Evolutionary conservation across 2,329 filamentous ascomycete genomes (phyloP).

Genomic region (Pseudogymnoascus sp.): DNA sequence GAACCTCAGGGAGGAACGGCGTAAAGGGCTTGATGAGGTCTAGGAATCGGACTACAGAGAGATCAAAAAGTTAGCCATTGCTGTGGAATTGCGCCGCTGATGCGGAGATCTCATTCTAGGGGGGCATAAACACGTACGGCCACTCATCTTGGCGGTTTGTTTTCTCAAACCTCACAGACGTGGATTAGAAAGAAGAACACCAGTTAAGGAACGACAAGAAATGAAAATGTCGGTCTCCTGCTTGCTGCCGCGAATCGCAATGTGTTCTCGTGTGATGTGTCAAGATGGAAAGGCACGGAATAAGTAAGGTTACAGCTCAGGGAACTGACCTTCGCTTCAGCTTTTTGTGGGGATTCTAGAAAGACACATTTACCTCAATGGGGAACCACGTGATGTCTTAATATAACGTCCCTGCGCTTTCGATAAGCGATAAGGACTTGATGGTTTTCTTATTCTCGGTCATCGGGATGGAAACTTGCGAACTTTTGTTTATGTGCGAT

Average conservation of each 20-base stretch:
- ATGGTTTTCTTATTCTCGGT: constrained; percentile 5
- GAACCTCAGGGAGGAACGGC: constrained; percentile 98
- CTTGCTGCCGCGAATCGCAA: constrained; percentile 13
- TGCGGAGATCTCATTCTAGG: constrained; percentile 13
- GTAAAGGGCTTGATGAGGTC: constrained; percentile 99
- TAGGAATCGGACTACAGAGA: constrained; percentile 80
- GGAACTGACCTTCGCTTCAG: constrained; percentile 9
- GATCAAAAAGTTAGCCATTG: constrained; percentile 22
- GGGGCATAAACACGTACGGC: constrained; percentile 30
- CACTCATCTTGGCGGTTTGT: constrained; percentile 36
- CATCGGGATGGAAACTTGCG: constrained; percentile 17
- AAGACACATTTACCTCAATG: constrained; percentile 9
- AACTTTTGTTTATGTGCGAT: background rate
- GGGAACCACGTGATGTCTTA: constrained; percentile 11
- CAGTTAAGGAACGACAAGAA: constrained; percentile 22
- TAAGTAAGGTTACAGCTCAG: constrained; percentile 9
- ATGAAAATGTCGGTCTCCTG: constrained; percentile 9
- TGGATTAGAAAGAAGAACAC: constrained; percentile 26
- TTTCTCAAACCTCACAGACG: constrained; percentile 30
- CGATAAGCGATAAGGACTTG: constrained; percentile 2
- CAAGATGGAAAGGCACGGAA: constrained; percentile 9
- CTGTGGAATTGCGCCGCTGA: constrained; percentile 9
- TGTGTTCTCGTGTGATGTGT: constrained; percentile 11
- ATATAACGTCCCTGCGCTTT: background rate
- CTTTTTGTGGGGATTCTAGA: constrained; percentile 9